Evolutionary conservation across 225 moss, liverwort and hornwort genomes (phyloP).

Genomic region (Marchantia polymorpha): DNA sequence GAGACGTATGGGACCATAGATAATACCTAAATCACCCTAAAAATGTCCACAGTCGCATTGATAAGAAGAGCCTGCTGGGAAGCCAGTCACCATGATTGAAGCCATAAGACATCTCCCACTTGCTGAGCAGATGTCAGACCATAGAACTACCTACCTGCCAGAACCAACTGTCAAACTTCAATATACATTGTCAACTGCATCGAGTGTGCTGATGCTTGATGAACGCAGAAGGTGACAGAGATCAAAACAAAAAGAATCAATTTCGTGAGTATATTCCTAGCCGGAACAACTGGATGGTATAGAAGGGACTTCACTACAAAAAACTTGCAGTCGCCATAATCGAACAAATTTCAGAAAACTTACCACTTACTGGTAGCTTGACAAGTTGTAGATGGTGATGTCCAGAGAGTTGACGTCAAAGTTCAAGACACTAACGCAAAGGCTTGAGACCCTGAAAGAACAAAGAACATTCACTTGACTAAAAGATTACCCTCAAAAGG

Average conservation of each 20-base stretch:
- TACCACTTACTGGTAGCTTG: neutral
- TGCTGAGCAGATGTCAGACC: neutral
- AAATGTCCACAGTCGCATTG: neutral
- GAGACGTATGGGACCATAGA: neutral
- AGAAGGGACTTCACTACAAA: neutral
- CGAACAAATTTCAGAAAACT: neutral
- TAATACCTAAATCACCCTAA: neutral
- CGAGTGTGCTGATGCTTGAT: no score
- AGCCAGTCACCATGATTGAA: neutral
- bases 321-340: neutral
- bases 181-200: no score
- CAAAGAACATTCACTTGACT: no score
- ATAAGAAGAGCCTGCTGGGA: neutral
- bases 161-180: neutral
- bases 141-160: neutral
- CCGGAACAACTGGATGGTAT: neutral
- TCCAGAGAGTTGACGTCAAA: neutral
- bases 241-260: no score
- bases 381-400: neutral
- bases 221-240: no score
- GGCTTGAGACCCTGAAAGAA: slow-evolving; percentile 50
- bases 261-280: no score
- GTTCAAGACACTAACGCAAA: slow-evolving; percentile 34
- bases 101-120: neutral
- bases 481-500: no score